Evolutionary conservation across 768 basidiomycete species (phyloP), one percentile per base, ranked within the genome.

Genomic region (Daedaleopsis nitida): DNA sequence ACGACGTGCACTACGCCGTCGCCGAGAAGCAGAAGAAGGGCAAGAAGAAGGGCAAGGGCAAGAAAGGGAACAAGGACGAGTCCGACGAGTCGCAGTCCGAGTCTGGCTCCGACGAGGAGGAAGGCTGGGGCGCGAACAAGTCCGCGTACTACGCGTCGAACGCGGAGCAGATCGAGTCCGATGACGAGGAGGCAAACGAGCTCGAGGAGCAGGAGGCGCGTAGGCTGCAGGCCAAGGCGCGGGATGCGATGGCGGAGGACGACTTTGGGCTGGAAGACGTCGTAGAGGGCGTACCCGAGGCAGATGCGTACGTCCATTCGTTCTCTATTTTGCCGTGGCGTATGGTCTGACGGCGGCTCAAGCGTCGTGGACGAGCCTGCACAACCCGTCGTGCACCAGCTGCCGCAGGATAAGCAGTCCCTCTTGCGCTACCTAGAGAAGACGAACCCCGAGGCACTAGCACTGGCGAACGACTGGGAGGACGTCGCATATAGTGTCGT

Each of bases 191-290:
- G 73, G 91, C 86, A 37, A 84, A 91, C 68, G 89, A 91, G 65
- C 76, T 96, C 52, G 94, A 98, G 69, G 92, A 93, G 71, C 86
- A 89, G 70, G 95, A 98, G 73, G 92, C 91, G 8, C 86, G 76
- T 66, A 79, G 92, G 59, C 74, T 96, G 48, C 96, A 96, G 72
- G 73, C 76, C 39, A 94, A 92, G 75, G 78, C 83, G 23, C 81
- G 89, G 35, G 88, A 92, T 65, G 81, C 74, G 12, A 81, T 96
- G 80, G 75, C 66, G 10, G 91, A 93, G 47, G 86, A 83, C 16
- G 95, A 98, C 73, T 97, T 92, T 69, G 95, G 95, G 12, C 76
- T 98, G 45, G 83, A 80, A 24, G 92, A 90, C 63, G 72, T 77
- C 43, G 73, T 80, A 19, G 82, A 86, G 58, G 69, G 57, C 35